Evolutionary conservation across 306 rosid genomes (phyloP), one percentile per base, ranked within the genome.

Genomic region (Acacia crassicarpa): DNA sequence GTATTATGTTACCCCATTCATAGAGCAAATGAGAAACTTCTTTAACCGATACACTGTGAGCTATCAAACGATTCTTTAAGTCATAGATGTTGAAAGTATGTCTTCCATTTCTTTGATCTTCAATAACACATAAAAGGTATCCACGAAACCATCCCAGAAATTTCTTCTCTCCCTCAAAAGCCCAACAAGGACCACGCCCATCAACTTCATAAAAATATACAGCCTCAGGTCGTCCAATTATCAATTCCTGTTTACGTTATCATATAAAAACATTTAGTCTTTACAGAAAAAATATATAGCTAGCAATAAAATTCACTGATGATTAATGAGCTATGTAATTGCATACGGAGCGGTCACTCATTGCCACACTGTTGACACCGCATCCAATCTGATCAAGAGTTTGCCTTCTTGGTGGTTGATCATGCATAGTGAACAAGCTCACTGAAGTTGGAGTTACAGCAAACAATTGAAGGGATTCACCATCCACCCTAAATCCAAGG

Each of bases 141-240:
- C 99, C 99, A 38, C 99, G 98, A 78, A 95, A 95, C 98, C 98
- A 95, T 79, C 99, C 97, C 41, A 95, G 72, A 82, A 93, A 86
- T 83, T 91, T 95, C 87, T 95, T 95, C 85, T 95, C 96, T 77
- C 99, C 99, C 87, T 95, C 99, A 81, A 95, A 95, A 54, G 99
- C 99, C 99, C 98, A 95, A 84, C 99, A 95, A 38, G 99, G 99
- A 83, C 99, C 99, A 72, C 97, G 99, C 10, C 99, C 99, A 85
- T 95, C 99, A 86, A 95, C 92, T 88, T 95, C 99, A 80, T 95
- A 95, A 85, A 95, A 93, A 82, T 92, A 95, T 9, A 93, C 97
- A 9, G 99, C 99, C 88, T 95, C 99, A 33, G 94, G 91, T 76
- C 99, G 90, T 77, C 98, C 99, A 76, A 95, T 81, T 87, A 95